Conservation (phyloP, 805 yeast species). For the Starmerella floricola region DNA sequence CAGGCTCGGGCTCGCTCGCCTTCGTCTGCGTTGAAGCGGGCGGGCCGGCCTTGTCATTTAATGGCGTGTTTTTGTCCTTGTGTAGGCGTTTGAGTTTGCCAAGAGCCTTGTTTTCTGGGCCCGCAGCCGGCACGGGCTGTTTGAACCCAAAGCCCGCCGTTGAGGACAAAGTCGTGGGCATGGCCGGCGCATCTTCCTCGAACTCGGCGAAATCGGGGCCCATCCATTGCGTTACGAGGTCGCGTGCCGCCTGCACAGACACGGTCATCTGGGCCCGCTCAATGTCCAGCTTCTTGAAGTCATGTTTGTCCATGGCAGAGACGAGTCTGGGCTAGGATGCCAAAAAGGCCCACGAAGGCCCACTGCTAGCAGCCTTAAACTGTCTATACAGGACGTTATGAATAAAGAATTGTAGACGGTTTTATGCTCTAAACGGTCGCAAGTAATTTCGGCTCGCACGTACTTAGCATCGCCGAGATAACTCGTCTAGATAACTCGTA, state of each 20-base stretch:
- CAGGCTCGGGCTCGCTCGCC: constrained; percentile 8
- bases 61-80: not conserved
- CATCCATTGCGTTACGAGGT: constrained; percentile 19
- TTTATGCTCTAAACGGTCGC: no score
- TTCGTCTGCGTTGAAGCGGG: not conserved
- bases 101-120: constrained; percentile 8
- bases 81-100: constrained; percentile 6
- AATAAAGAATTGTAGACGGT: no score
- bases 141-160: constrained; percentile 15
- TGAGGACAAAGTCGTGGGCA: not conserved
- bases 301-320: constrained; percentile 3
- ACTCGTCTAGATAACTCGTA: no score
- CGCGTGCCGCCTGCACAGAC: constrained; percentile 17
- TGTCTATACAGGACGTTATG: no score
- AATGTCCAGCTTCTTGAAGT: constrained; percentile 18
- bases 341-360: no score
- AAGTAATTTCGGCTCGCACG: no score
- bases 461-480: no score
- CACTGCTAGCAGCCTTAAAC: no score
- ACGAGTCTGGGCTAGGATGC: no score
- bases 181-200: constrained; percentile 7
- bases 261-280: constrained; percentile 20
- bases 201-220: constrained; percentile 11
- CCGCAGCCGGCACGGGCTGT: not conserved
- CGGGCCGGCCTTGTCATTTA: not conserved